These are phyloP conservation scores for Phytophthora aleatoria DNA, from an alignment of 352 stramenopile species.

Conservation along the genomic window DNA sequence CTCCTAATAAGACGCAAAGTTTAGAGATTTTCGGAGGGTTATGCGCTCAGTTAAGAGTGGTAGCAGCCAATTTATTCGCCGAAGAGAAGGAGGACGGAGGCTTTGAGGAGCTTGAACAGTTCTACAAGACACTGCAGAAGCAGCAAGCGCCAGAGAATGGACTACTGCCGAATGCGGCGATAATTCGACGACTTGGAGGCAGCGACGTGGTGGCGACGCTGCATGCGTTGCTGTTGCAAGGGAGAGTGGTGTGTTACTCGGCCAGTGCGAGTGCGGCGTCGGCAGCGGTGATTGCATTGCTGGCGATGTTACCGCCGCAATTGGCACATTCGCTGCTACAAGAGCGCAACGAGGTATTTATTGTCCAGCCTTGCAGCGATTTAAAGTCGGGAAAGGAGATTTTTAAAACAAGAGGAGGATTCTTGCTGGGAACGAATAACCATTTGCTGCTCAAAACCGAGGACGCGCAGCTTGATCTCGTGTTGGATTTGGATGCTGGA, in stretches of 20 bases:
- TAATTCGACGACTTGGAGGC: slow-evolving; percentile 52
- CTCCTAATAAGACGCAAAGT: slow-evolving; percentile 14
- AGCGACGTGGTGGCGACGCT: slow-evolving; percentile 71
- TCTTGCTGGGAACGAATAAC: slow-evolving; percentile 60
- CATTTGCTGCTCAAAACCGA: slow-evolving; percentile 57
- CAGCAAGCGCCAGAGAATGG: slow-evolving; percentile 48
- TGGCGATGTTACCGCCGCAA: slow-evolving; percentile 57
- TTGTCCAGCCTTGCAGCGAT: slow-evolving; percentile 53
- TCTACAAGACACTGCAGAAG: slow-evolving; percentile 37
- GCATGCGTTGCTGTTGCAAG: slow-evolving; percentile 75
- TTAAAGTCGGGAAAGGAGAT: slow-evolving; percentile 30
- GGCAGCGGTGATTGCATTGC: slow-evolving; percentile 51
- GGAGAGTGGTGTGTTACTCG: slow-evolving; percentile 80
- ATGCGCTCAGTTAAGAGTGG: slow-evolving; percentile 38
- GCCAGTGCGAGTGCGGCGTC: slow-evolving; percentile 55
- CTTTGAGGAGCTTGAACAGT: slow-evolving; percentile 43
- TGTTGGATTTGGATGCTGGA: slow-evolving; percentile 65
- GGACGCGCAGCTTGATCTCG: slow-evolving; percentile 53
- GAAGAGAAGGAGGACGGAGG: slow-evolving; percentile 14
- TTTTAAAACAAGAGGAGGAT: slow-evolving; percentile 43
- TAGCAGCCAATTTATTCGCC: slow-evolving; percentile 42
- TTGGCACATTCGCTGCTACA: slow-evolving; percentile 32
- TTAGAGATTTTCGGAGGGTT: slow-evolving; percentile 40
- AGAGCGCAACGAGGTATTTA: slow-evolving; percentile 40
- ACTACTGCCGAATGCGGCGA: slow-evolving; percentile 48